phyloP scores from a whole-genome alignment of 768 basidiomycete species.

The Auricularia sp. region DNA sequence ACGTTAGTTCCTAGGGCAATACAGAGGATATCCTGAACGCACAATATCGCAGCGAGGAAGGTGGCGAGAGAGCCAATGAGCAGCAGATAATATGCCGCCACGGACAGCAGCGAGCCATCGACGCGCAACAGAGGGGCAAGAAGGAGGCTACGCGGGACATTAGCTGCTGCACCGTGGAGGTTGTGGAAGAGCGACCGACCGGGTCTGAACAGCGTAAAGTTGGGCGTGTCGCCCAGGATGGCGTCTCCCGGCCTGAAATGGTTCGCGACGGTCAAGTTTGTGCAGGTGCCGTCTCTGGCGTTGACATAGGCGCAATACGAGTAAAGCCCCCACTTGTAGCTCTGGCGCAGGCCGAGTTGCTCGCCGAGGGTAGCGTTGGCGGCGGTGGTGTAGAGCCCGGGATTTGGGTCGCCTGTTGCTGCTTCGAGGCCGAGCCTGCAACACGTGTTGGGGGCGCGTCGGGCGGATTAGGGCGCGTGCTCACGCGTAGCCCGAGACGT shows the following conservation, averaged over 20 bases:
- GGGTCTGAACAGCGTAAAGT: conserved; percentile 50
- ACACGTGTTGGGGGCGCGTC: conserved; percentile 22
- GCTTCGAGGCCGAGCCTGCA: conserved; percentile 23
- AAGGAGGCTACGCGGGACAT: neutral
- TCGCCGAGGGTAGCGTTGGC: conserved; percentile 48
- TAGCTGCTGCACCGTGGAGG: neutral
- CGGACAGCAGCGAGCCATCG: conserved; percentile 32
- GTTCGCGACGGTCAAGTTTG: conserved; percentile 46
- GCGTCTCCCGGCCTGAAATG: conserved; percentile 55
- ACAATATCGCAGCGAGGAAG: conserved; percentile 58
- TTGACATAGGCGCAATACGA: conserved; percentile 67
- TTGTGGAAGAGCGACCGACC: conserved; percentile 31
- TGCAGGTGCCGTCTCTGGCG: conserved; percentile 48
- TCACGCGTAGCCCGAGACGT: conserved; percentile 64
- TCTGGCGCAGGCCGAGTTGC: conserved; percentile 51
- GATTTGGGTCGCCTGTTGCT: conserved; percentile 46
- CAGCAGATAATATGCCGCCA: conserved; percentile 65
- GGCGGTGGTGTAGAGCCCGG: conserved; percentile 57
- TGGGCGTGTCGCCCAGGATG: conserved; percentile 56
- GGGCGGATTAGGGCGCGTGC: conserved; percentile 11
- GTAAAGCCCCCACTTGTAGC: conserved; percentile 75
- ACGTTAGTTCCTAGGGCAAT: conserved; percentile 4
- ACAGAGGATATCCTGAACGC: conserved; percentile 18
- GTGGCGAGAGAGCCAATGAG: conserved; percentile 62
- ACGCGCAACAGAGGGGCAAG: neutral